Percentiles rank a stretch among this genome's conserved stretches.
These are phyloP conservation scores for Cutaneotrichosporon spelunceum DNA, from an alignment of 1,284 basidiomycete species.

Conservation along the genomic window DNA sequence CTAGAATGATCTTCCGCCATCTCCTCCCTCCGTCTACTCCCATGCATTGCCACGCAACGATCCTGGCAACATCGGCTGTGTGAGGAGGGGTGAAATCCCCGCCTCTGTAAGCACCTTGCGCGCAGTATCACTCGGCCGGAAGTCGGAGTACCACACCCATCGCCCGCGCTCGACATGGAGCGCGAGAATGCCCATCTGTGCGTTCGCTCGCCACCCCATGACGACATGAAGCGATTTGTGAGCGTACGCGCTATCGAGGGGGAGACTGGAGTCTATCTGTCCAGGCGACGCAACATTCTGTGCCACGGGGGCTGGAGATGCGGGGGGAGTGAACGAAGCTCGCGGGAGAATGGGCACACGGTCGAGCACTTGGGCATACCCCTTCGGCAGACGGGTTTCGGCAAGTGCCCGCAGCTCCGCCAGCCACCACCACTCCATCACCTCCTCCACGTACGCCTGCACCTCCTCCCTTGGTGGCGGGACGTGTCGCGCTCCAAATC, in stretches of 20 bases:
- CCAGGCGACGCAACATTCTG: not conserved
- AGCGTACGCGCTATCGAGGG: not conserved
- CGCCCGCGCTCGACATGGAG: not conserved
- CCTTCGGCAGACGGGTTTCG: not conserved
- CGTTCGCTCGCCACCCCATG: not conserved
- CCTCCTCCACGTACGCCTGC: not conserved
- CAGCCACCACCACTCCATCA: constrained; percentile 5
- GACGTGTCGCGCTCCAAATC: not conserved
- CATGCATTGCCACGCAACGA: not conserved
- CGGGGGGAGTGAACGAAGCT: not conserved
- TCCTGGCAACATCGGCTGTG: not conserved
- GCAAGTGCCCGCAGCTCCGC: not conserved
- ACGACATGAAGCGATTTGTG: not conserved
- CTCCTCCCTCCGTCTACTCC: not conserved
- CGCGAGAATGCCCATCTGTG: not conserved
- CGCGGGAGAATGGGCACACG: not conserved
- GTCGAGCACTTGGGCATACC: not conserved
- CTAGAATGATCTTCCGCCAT: too few relatives aligned
- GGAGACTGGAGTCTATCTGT: not conserved
- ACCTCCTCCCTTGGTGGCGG: not conserved
- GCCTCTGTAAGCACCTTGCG: not conserved
- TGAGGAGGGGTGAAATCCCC: not conserved
- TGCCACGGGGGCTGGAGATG: not conserved
- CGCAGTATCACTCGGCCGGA: not conserved
- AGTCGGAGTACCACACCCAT: constrained; percentile 5